Evolutionary conservation across 2,329 filamentous ascomycete genomes (phyloP).

Genomic region (Apiospora kogelbergensis): DNA sequence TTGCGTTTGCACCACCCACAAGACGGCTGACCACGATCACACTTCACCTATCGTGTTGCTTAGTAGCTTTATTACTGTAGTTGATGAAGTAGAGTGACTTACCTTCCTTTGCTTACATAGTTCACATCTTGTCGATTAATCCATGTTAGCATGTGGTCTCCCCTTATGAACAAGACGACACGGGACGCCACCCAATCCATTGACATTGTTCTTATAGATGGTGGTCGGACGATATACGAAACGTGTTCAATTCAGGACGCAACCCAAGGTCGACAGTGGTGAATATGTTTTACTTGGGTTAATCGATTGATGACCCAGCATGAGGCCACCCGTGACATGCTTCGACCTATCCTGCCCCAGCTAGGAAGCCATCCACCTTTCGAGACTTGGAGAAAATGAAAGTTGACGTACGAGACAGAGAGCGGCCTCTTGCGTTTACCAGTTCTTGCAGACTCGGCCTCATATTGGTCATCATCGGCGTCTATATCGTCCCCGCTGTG

Average conservation of each 20-base stretch:
- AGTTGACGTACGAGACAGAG: constrained; percentile 56
- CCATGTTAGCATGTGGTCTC: constrained; percentile 37
- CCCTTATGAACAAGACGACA: constrained; percentile 16
- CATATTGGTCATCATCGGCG: constrained; percentile 36
- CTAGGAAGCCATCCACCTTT: not conserved
- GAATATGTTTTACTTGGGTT: not conserved
- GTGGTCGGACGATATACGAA: not conserved
- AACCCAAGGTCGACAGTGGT: not conserved
- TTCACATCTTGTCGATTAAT: constrained; percentile 58
- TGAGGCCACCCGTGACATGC: not conserved
- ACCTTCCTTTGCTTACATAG: constrained; percentile 79
- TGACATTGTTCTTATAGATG: not conserved
- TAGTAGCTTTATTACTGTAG: not conserved
- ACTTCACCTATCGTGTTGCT: constrained; percentile 58
- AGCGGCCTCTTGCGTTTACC: constrained; percentile 62
- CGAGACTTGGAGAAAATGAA: not conserved
- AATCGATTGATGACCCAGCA: not conserved
- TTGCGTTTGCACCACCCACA: constrained; percentile 69
- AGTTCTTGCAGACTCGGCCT: constrained; percentile 39
- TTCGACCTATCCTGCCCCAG: no score
- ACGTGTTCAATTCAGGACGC: not conserved
- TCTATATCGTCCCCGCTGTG: constrained; percentile 47
- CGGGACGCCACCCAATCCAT: not conserved
- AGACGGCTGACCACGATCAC: constrained; percentile 72
- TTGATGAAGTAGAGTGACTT: not conserved